Evolutionary conservation across 169 alveolate species (phyloP), one percentile per base, ranked within the genome.

Genomic region (Plasmodium inui): DNA sequence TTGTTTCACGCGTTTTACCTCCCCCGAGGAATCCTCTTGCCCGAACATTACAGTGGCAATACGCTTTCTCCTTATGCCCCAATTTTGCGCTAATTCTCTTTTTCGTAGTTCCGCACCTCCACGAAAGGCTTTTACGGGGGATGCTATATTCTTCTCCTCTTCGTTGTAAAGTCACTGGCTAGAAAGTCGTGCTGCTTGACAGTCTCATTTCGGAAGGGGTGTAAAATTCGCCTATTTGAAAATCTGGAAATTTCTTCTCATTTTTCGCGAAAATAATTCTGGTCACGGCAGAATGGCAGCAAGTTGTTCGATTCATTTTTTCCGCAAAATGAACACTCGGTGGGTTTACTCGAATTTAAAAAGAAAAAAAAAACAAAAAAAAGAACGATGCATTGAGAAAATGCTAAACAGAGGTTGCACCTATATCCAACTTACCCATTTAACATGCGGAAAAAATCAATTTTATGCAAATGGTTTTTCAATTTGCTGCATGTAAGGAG

Each of bases 11-110:
- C 28, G 73, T 17, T 39, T 17, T 30, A 82, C 90, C 76, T 53
- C 72, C 30, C 55, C 55, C 22, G 80, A 14, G 17, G 90, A 82
- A 57, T 82, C 79, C 39, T 34, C 79, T 82, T 82, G 50, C 39
- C 57, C 44, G 53, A 53, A 46, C 90, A 82, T 82, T 55, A 28
- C 41, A 55, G 89, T 39, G 14, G 39, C 34, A 30, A 82, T 82
- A 19, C 71, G 41, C 32, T 82, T 30, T 82, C 80, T 17, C 32
- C n/a, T 34, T 26, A 28, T 82, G 22, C 71, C 26, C 34, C 39
- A 57, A 28, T 57, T 30, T 55, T 39, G 30, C 39, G 14, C 22
- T 7, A 67, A 22, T 67, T 19, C 41, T 14, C 71, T 82, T 55
- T 82, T 55, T 55, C 50, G 46, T 34, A 41, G n/a, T 37, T 39